Base-by-base conservation (phyloP, 805 yeast species). In the Wickerhamomyces silvicola region DNA sequence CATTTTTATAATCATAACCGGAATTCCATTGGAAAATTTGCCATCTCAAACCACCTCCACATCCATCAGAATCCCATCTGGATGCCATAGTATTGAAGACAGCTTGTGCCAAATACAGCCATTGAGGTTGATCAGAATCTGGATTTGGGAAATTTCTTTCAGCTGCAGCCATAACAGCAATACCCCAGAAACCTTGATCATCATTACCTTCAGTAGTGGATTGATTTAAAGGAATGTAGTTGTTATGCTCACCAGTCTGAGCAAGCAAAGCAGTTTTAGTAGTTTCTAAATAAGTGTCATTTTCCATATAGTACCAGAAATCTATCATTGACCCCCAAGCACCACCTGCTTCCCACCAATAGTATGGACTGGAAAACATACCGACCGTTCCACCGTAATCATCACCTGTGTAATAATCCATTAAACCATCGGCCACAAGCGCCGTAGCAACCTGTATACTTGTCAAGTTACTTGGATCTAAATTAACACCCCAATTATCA, bases 311-410 rank as follows among this genome's bases (percentile, higher is more conserved):
- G 47, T 58, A 75, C 64, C 81, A 67, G 48, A 74, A 79, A 52
- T 83, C 92, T 23, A 86, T 60, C 60, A 80, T 49, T 2, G 59
- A 50, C 6, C 67, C 67, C 59, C 59, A 68, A 1, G 81, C 86
- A 35, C 83, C 92, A 45, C 94, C 94, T 19, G 92, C 87, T 59
- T 81, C 83, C 94, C 94, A 83, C 94, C 94, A 83, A 62, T 82
- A 83, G 66, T 83, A 83, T 3, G 94, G 94, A 43, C 57, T 44
- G 10, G 71, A 62, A 54, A 83, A 80, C 79, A 74, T 67, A 20
- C 94, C 94, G 11, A 81, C 64, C 13, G 81, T 66, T 24, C 82
- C 80, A 21, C 92, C 94, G 26, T 62, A 55, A 17, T 65, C 56
- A 22, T 51, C 50, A 21, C 87, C 86, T 20, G 70, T 74, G 52